Evolutionary conservation across 345 rosid species (phyloP).

Genomic region (Cardamine occulta): DNA sequence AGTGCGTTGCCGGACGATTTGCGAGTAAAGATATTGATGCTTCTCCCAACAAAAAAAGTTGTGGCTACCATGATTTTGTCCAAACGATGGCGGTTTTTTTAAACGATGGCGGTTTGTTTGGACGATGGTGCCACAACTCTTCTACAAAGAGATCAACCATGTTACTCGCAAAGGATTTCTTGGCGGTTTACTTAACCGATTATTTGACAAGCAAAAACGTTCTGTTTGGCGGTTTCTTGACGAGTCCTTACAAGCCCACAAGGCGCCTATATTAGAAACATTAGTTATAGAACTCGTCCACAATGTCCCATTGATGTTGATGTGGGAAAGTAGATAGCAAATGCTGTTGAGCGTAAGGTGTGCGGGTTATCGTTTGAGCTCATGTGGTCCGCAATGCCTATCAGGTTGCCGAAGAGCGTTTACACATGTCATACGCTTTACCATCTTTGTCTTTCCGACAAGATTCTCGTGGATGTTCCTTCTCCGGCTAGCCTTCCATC

Average conservation of each 20-base stretch:
- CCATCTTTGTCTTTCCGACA: background rate
- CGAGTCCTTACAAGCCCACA: background rate
- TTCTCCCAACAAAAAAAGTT: background rate
- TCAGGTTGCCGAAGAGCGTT: background rate
- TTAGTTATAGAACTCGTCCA: background rate
- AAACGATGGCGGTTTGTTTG: background rate
- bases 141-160: background rate
- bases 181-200: too few relatives aligned
- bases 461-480: background rate
- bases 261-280: background rate
- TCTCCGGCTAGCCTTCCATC: background rate
- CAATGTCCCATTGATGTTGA: background rate
- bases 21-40: background rate
- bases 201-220: too few relatives aligned
- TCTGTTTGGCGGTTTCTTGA: background rate
- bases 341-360: background rate
- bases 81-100: background rate
- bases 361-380: background rate
- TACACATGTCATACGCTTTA: background rate
- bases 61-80: background rate
- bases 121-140: background rate
- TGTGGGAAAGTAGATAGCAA: background rate
- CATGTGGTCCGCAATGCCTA: background rate
- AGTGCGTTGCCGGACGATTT: background rate
- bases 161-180: background rate